phyloP scores from a whole-genome alignment of 2,329 filamentous ascomycete species.

The Alternaria triticina region DNA sequence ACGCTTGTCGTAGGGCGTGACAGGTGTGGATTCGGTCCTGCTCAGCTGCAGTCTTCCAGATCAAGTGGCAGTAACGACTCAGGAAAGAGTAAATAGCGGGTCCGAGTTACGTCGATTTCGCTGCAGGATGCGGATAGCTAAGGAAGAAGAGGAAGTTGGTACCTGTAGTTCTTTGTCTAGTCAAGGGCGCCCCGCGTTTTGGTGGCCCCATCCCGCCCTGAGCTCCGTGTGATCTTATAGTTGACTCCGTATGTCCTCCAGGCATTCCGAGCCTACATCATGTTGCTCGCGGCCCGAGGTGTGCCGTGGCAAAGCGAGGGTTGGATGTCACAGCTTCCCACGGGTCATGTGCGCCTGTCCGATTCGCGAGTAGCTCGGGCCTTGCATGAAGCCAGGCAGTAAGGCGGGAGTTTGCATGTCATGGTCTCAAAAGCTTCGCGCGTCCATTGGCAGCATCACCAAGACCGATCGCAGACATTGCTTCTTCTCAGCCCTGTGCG shows the following conservation, averaged over 20 bases:
- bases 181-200: constrained; percentile 19
- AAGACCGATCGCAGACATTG: neutral
- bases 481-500: constrained; percentile 1
- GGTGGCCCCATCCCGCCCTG: neutral
- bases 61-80: constrained; percentile 5
- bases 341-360: constrained; percentile 33
- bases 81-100: constrained; percentile 6
- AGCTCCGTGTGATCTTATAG: constrained; percentile 14
- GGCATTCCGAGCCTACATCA: constrained; percentile 3
- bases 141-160: constrained; percentile 4
- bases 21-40: constrained; percentile 1
- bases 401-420: neutral
- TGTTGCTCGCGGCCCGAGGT: constrained; percentile 32
- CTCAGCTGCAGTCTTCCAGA: neutral
- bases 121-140: neutral
- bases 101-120: neutral
- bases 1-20: constrained; percentile 13
- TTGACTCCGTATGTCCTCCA: constrained; percentile 8
- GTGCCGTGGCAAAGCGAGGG: constrained; percentile 42
- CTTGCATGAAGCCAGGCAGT: constrained; percentile 28
- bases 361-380: constrained; percentile 17
- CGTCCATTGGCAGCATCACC: neutral
- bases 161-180: constrained; percentile 11
- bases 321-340: constrained; percentile 20
- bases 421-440: neutral